phyloP scores from a whole-genome alignment of 352 stramenopile genomes.

The Phytophthora multivora region DNA sequence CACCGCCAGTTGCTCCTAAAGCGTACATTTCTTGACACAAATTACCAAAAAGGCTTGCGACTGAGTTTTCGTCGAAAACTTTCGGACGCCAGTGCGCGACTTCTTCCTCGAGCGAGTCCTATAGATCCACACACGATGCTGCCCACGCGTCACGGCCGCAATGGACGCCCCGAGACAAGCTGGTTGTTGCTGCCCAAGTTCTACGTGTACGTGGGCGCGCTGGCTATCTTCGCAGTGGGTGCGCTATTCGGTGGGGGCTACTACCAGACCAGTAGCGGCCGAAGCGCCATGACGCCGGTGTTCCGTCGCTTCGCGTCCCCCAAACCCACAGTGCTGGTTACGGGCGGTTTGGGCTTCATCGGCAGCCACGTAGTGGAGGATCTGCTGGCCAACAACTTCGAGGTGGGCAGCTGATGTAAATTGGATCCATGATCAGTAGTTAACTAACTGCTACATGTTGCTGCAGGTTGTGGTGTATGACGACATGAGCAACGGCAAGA shows the following conservation, averaged over 20 bases:
- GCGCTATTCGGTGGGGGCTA: constrained; percentile 73
- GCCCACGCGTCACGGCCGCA: constrained; percentile 39
- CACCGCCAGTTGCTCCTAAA: constrained; percentile 3
- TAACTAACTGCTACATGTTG: constrained; percentile 6
- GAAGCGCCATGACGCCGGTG: constrained; percentile 28
- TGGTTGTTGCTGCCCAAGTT: constrained; percentile 75
- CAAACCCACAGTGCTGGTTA: constrained; percentile 75
- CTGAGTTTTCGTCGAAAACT: background rate
- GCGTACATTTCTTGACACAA: constrained; percentile 8
- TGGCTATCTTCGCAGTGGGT: constrained; percentile 69
- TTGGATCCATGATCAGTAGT: constrained; percentile 1
- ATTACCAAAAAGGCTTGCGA: constrained; percentile 1
- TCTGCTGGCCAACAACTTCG: constrained; percentile 73
- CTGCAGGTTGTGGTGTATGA: constrained; percentile 84
- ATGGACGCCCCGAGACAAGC: constrained; percentile 51
- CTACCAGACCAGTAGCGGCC: constrained; percentile 45
- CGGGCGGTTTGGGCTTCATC: constrained; percentile 83
- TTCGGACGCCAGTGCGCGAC: constrained; percentile 20
- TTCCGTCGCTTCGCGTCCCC: constrained; percentile 34
- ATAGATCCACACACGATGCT: constrained; percentile 33
- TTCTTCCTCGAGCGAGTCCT: constrained; percentile 7
- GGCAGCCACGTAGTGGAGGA: constrained; percentile 87
- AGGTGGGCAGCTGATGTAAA: constrained; percentile 37
- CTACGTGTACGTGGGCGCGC: constrained; percentile 73
- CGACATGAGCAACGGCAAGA: constrained; percentile 90